Percentiles rank a stretch among this genome's conserved stretches.
Evolutionary conservation across 495 filamentous ascomycete genomes (phyloP).

Genomic region (Penicillium fimorum): DNA sequence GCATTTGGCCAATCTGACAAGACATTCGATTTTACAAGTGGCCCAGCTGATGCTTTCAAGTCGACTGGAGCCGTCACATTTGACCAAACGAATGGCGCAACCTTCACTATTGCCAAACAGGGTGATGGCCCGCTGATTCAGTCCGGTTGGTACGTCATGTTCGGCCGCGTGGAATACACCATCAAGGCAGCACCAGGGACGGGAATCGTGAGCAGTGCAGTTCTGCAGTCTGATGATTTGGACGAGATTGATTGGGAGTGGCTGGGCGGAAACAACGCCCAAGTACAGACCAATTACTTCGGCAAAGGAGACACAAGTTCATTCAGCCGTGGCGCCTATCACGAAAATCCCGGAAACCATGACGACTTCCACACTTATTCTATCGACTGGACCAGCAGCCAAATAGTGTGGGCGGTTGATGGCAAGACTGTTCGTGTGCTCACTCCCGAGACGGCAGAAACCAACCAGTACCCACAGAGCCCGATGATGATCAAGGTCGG

Average conservation of each 20-base stretch:
- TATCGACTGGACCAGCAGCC: conserved; percentile 73
- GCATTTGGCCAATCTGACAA: conserved; percentile 74
- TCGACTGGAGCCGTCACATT: conserved; percentile 65
- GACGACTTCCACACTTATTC: conserved; percentile 76
- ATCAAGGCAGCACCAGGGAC: conserved; percentile 61
- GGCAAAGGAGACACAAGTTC: conserved; percentile 73
- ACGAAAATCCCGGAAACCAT: conserved; percentile 50
- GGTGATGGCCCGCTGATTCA: conserved; percentile 83
- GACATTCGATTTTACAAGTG: conserved; percentile 75
- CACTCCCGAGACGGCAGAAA: conserved; percentile 59
- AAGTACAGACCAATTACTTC: conserved; percentile 80
- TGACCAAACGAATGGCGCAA: conserved; percentile 65
- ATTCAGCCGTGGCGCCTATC: conserved; percentile 61
- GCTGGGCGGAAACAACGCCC: conserved; percentile 60
- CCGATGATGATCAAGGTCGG: conserved; percentile 83
- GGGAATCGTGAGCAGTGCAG: conserved; percentile 72
- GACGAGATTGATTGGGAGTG: conserved; percentile 94
- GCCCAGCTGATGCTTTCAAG: conserved; percentile 66
- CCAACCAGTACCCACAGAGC: conserved; percentile 75
- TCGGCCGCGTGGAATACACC: conserved; percentile 57
- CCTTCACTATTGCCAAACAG: conserved; percentile 77
- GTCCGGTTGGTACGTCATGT: conserved; percentile 75
- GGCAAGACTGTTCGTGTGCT: conserved; percentile 64
- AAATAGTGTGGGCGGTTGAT: conserved; percentile 74
- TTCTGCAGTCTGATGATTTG: conserved; percentile 78